Evolutionary conservation across 1,284 basidiomycete species (phyloP).

Genomic region (Lignosus rhinocerotis): DNA sequence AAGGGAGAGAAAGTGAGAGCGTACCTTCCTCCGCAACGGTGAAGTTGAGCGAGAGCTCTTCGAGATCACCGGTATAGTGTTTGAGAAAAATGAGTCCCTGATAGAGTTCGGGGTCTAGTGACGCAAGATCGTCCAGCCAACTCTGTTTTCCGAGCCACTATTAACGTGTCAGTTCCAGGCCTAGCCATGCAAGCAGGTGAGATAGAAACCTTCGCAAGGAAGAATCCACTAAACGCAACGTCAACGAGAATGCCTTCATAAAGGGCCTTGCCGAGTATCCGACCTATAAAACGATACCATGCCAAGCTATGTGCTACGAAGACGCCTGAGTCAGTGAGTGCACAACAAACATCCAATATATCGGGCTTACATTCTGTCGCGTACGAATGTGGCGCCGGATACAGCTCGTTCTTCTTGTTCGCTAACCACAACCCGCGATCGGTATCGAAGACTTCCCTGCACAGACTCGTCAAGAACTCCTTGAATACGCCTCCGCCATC

Average conservation of each 20-base stretch:
- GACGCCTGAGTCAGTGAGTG: slow-evolving; percentile 1
- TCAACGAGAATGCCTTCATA: slow-evolving; percentile 98
- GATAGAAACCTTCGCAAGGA: slow-evolving; percentile 78
- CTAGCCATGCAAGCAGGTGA: not conserved
- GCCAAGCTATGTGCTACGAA: slow-evolving; percentile 73
- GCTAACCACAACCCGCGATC: slow-evolving; percentile 93
- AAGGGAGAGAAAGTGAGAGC: slow-evolving; percentile 18
- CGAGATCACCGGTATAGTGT: slow-evolving; percentile 85
- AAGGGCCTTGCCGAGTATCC: slow-evolving; percentile 92
- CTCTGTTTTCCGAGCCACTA: slow-evolving; percentile 90
- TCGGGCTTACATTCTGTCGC: slow-evolving; percentile 73
- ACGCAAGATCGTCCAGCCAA: slow-evolving; percentile 88
- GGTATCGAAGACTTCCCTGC: slow-evolving; percentile 93
- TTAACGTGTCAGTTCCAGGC: not conserved
- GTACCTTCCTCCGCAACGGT: slow-evolving; percentile 85
- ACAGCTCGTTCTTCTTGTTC: slow-evolving; percentile 89
- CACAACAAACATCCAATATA: not conserved
- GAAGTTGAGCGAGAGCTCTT: slow-evolving; percentile 93
- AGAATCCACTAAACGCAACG: slow-evolving; percentile 94
- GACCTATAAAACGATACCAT: slow-evolving; percentile 95
- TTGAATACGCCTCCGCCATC: slow-evolving; percentile 99
- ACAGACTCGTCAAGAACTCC: slow-evolving; percentile 91
- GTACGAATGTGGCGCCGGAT: slow-evolving; percentile 91
- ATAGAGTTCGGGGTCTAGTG: slow-evolving; percentile 92
- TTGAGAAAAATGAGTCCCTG: slow-evolving; percentile 92